phyloP scores from a whole-genome alignment of 1,139 yeast species.

The Kurtzmaniella natalensis region DNA sequence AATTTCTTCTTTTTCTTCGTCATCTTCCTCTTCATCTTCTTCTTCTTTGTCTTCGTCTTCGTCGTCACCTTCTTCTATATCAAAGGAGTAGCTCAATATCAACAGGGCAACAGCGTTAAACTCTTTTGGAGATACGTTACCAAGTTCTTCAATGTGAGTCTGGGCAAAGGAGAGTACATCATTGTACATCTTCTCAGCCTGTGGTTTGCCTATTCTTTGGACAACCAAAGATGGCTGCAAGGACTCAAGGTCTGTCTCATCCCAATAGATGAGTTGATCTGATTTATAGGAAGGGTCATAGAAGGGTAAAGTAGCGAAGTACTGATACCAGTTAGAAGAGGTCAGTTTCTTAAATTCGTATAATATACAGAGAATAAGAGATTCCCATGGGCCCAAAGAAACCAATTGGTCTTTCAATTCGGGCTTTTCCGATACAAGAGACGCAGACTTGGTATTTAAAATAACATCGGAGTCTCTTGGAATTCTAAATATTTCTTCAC shows the following conservation, averaged over 20 bases:
- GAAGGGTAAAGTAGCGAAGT: slow-evolving; percentile 67
- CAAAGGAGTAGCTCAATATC: slow-evolving; percentile 46
- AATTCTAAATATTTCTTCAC: slow-evolving; percentile 62
- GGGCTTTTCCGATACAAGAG: slow-evolving; percentile 33
- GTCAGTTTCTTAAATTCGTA: slow-evolving; percentile 47
- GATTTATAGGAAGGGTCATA: slow-evolving; percentile 33
- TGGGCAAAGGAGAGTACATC: slow-evolving; percentile 8
- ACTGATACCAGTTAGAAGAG: slow-evolving; percentile 60
- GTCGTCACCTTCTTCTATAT: slow-evolving; percentile 19
- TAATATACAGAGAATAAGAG: slow-evolving; percentile 61
- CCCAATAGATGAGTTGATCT: slow-evolving; percentile 81
- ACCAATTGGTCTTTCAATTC: slow-evolving; percentile 27
- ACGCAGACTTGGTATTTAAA: slow-evolving; percentile 56
- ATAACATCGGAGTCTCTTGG: slow-evolving; percentile 48
- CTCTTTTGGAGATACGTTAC: slow-evolving; percentile 42
- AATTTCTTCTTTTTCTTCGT: slow-evolving; percentile 16
- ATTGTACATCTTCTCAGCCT: slow-evolving; percentile 58
- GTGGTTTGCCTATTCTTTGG: slow-evolving; percentile 64
- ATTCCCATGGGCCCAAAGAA: slow-evolving; percentile 68
- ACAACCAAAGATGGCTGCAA: slow-evolving; percentile 70
- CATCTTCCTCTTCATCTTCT: slow-evolving; percentile 15
- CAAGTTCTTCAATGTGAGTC: slow-evolving; percentile 15
- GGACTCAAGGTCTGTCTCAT: slow-evolving; percentile 40
- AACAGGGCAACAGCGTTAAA: slow-evolving; percentile 67
- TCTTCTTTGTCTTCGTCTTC: slow-evolving; percentile 5